These are phyloP conservation scores for Boletus tylopilopsis DNA, from an alignment of 768 basidiomycete genomes.

Conservation along the genomic window DNA sequence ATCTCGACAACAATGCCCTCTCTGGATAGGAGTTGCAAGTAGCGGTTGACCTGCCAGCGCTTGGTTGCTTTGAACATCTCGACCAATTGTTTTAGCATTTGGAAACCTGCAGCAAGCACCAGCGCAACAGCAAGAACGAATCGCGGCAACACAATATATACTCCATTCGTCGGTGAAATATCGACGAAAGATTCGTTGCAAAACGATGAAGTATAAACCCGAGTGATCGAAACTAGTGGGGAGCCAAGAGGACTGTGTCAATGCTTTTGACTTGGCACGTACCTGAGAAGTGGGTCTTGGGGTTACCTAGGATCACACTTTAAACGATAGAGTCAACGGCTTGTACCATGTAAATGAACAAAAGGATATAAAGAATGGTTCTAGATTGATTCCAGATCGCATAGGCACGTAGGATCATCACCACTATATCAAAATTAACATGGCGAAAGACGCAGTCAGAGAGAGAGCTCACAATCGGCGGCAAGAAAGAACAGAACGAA, in stretches of 20 bases:
- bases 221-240: neutral
- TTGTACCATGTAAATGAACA: neutral
- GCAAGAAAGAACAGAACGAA: neutral
- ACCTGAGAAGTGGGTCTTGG: neutral
- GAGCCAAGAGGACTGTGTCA: neutral
- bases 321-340: neutral
- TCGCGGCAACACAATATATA: neutral
- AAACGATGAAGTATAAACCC: neutral
- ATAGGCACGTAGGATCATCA: slow-evolving; percentile 3
- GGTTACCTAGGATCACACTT: neutral
- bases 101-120: neutral
- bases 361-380: neutral
- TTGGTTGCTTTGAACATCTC: slow-evolving; percentile 1
- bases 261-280: neutral
- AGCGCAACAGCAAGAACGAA: neutral
- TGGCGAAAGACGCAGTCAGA: neutral
- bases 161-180: too few species aligned
- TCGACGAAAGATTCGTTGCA: neutral
- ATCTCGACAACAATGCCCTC: too few species aligned
- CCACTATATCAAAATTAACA: neutral
- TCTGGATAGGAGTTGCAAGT: neutral
- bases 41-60: slow-evolving; percentile 6
- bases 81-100: neutral
- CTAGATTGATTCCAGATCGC: neutral
- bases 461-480: neutral